phyloP scores from a whole-genome alignment of 768 basidiomycete genomes.

The Rubroboletus satanas region DNA sequence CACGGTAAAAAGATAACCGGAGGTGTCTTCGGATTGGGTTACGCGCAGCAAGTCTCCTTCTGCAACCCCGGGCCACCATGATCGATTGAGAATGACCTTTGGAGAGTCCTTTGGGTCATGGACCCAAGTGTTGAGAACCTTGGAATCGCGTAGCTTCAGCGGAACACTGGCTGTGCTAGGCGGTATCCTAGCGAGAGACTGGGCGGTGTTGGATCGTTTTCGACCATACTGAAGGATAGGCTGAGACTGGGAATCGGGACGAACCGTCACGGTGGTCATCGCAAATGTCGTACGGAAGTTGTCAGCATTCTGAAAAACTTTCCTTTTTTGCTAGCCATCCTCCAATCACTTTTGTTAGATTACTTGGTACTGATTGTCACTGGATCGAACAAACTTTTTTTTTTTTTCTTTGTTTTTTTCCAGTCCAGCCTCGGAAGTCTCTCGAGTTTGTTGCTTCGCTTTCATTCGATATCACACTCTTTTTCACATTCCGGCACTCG shows the following conservation, averaged over 20 bases:
- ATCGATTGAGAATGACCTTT: slow-evolving; percentile 64
- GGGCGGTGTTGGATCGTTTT: slow-evolving; percentile 71
- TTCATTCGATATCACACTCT: slow-evolving; percentile 25
- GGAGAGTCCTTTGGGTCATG: slow-evolving; percentile 62
- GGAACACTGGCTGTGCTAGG: slow-evolving; percentile 33
- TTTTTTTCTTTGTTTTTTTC: neutral
- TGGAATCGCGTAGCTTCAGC: slow-evolving; percentile 59
- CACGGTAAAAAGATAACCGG: slow-evolving; percentile 61
- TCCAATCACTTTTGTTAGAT: too few species aligned
- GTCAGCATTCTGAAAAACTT: too few species aligned
- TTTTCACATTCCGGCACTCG: slow-evolving; percentile 6
- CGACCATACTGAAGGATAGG: slow-evolving; percentile 48
- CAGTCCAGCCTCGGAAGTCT: neutral
- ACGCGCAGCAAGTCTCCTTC: slow-evolving; percentile 74
- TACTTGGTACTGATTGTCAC: too few species aligned
- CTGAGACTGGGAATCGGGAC: slow-evolving; percentile 55
- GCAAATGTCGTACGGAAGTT: neutral
- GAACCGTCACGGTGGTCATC: slow-evolving; percentile 49
- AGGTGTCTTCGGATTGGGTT: slow-evolving; percentile 38
- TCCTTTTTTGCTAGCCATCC: too few species aligned
- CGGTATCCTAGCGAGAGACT: slow-evolving; percentile 54
- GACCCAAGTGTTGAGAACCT: slow-evolving; percentile 68
- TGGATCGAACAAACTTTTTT: neutral
- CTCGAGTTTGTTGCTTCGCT: neutral
- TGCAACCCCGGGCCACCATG: slow-evolving; percentile 72